These are phyloP conservation scores for Xylaria venustula DNA, from an alignment of 495 filamentous ascomycete species.

Conservation along the genomic window DNA sequence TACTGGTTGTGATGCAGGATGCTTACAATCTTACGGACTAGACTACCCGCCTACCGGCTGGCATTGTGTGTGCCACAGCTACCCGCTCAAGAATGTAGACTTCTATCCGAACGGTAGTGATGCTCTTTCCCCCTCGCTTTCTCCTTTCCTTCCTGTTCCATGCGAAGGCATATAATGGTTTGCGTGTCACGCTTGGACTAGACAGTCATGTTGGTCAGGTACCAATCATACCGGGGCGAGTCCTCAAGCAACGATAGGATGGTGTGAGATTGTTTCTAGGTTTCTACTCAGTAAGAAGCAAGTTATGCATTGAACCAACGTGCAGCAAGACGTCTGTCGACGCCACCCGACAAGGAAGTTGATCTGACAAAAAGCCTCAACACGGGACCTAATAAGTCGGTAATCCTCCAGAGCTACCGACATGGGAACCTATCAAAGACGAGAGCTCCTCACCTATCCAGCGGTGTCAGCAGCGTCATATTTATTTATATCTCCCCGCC, in stretches of 20 bases:
- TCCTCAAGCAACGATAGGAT: background rate
- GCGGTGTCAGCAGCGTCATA: constrained; percentile 9
- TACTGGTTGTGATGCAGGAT: background rate
- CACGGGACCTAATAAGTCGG: constrained; percentile 1
- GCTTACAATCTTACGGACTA: background rate
- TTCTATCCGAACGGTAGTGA: too few relatives aligned
- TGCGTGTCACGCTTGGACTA: background rate
- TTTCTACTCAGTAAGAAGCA: background rate
- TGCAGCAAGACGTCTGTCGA: constrained; percentile 1
- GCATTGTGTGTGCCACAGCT: too few relatives aligned
- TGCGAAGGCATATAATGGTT: background rate
- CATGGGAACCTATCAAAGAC: constrained; percentile 1
- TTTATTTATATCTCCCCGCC: constrained; percentile 13
- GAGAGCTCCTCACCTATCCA: background rate
- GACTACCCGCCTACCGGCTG: too few relatives aligned
- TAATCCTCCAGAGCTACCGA: background rate
- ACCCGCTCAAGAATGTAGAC: too few relatives aligned
- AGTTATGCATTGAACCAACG: background rate
- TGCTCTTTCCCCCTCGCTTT: background rate
- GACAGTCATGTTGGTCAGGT: background rate
- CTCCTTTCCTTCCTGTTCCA: background rate
- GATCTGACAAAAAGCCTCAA: constrained; percentile 5
- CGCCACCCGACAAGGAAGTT: constrained; percentile 5
- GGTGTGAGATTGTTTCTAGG: background rate
- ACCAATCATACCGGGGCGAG: background rate